Percentiles rank a stretch among this genome's conserved stretches.
phyloP scores from a whole-genome alignment of 78 protist species.

The Cavenderia fasciculata region DNA sequence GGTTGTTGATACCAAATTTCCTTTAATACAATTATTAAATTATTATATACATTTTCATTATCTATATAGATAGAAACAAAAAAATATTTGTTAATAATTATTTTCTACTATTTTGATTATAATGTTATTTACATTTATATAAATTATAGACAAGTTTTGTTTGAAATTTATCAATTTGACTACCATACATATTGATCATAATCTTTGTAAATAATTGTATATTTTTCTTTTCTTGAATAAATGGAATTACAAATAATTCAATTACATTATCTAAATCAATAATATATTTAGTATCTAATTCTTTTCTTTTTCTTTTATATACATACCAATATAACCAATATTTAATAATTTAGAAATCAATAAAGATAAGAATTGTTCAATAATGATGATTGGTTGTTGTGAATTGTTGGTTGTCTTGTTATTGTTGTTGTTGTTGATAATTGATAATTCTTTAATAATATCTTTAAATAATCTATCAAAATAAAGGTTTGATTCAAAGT shows the following conservation, averaged over 20 bases:
- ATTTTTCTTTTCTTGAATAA: not conserved
- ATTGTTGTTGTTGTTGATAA: not conserved
- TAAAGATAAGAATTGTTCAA: not conserved
- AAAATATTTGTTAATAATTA: not conserved
- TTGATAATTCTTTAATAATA: not conserved
- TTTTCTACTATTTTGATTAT: constrained; percentile 1
- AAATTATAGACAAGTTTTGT: constrained; percentile 24
- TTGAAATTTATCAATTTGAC: no score
- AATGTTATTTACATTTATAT: constrained; percentile 14
- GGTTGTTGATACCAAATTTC: not conserved
- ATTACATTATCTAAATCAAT: not conserved
- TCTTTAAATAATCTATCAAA: not conserved
- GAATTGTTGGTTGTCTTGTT: not conserved
- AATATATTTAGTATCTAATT: not conserved
- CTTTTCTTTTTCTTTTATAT: not conserved
- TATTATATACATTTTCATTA: not conserved
- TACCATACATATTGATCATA: not conserved
- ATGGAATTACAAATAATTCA: not conserved
- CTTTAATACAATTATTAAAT: not conserved
- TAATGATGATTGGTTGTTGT: not conserved
- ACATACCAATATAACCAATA: constrained; percentile 8
- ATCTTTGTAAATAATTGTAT: not conserved
- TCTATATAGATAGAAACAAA: not conserved
- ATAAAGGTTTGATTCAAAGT: not conserved
- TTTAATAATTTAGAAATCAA: constrained; percentile 35